Evolutionary conservation across 805 yeast species (phyloP).

Genomic region (Saccharomycopsis javanensis): DNA sequence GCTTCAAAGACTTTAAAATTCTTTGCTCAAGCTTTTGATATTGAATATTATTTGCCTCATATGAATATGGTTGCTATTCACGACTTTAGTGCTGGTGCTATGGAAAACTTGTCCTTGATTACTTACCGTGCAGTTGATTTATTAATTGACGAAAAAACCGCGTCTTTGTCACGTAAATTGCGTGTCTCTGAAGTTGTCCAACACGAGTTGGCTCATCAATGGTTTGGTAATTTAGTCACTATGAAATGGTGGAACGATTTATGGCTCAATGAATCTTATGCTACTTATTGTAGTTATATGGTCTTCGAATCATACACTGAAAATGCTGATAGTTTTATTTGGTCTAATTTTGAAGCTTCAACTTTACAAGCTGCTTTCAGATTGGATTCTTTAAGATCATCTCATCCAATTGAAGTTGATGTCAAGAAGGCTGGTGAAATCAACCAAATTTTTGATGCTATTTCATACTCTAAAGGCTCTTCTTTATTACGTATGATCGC

Average conservation of each 20-base stretch:
- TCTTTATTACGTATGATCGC: constrained; percentile 72
- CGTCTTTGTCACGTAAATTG: constrained; percentile 54
- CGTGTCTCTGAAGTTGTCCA: constrained; percentile 80
- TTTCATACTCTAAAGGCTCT: constrained; percentile 76
- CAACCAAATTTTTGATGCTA: constrained; percentile 78
- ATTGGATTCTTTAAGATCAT: constrained; percentile 70
- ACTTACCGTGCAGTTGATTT: constrained; percentile 73
- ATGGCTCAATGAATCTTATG: constrained; percentile 85
- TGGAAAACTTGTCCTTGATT: constrained; percentile 80
- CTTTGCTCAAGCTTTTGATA: constrained; percentile 64
- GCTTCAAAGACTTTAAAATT: constrained; percentile 68
- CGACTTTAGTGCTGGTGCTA: constrained; percentile 80
- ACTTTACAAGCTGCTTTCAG: constrained; percentile 65
- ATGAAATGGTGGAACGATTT: constrained; percentile 92
- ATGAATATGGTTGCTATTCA: constrained; percentile 76
- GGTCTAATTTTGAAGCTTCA: constrained; percentile 75
- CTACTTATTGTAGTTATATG: constrained; percentile 59
- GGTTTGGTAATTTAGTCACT: constrained; percentile 86
- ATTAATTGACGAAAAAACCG: constrained; percentile 59
- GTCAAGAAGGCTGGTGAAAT: constrained; percentile 70
- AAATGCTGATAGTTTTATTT: constrained; percentile 78
- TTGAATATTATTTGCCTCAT: constrained; percentile 71
- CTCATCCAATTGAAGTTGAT: constrained; percentile 82
- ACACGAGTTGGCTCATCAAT: constrained; percentile 86
- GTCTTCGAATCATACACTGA: constrained; percentile 68